Percentiles rank a stretch among this genome's conserved stretches.
phyloP scores from a whole-genome alignment of 139 green algal species.

The Limnomonas spitsbergensis region DNA sequence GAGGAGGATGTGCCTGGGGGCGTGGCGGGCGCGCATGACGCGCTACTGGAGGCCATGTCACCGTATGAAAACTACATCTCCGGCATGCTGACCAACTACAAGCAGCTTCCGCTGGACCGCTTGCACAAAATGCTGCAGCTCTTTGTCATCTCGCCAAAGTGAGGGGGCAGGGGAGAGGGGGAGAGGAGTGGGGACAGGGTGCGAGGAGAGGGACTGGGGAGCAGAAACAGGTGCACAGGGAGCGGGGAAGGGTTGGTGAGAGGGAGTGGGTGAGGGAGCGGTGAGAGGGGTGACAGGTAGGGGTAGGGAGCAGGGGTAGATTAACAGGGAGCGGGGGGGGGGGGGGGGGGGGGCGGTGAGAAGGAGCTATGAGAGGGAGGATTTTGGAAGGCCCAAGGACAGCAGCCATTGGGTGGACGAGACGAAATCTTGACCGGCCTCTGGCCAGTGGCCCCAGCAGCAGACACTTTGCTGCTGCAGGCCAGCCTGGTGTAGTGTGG shows the following conservation, averaged over 20 bases:
- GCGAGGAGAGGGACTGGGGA: neutral
- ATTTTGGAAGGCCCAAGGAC: too few relatives aligned
- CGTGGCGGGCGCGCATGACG: slow-evolving; percentile 6
- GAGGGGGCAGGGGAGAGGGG: neutral
- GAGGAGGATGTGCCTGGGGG: slow-evolving; percentile 33
- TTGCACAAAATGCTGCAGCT: slow-evolving; percentile 96
- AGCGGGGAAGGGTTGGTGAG: too few relatives aligned
- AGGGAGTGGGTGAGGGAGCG: too few relatives aligned
- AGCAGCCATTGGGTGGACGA: too few relatives aligned
- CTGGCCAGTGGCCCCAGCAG: too few relatives aligned
- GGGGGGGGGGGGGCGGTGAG: too few relatives aligned
- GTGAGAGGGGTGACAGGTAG: neutral
- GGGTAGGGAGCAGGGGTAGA: neutral
- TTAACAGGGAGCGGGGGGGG: too few relatives aligned
- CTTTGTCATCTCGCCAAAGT: slow-evolving; percentile 70
- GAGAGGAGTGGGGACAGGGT: too few relatives aligned
- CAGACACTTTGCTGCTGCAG: too few relatives aligned
- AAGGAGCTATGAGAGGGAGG: too few relatives aligned
- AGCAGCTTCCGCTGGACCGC: slow-evolving; percentile 71
- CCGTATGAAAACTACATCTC: slow-evolving; percentile 81
- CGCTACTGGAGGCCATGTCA: slow-evolving; percentile 33
- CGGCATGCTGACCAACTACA: slow-evolving; percentile 88
- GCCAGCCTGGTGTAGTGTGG: too few relatives aligned
- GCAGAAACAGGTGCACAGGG: neutral
- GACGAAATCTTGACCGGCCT: too few relatives aligned